Base-by-base conservation (phyloP, 768 basidiomycete species). In the Butyriboletus loyo region DNA sequence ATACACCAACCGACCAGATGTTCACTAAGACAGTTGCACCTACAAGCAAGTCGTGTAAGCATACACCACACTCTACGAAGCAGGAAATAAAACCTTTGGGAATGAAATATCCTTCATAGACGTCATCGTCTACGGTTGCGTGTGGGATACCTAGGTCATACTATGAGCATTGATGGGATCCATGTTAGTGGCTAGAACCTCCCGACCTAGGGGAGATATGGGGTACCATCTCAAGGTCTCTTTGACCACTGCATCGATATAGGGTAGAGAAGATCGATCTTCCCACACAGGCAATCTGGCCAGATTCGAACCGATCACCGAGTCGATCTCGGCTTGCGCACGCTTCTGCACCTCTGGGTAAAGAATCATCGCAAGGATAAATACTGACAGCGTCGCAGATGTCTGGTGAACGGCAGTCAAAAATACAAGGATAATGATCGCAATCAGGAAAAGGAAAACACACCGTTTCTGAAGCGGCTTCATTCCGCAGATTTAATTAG, bases 51-150 rank as follows among this genome's bases (percentile, higher is more conserved):
- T 4, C 7, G 30, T n/a, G 39, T 46, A 5, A 53, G 21, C 15
- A 28, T 15, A 36, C 22, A 17, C n/a, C n/a, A 5, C 7, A 28
- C 2, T 4, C 3, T 19, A 17, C 21, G 15, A 13, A 8, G 14
- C 24, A 46, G 17, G 14, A 15, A 22, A 15, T 4, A 14, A 22
- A 34, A 50, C 48, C 48, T 53, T 73, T 72, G 8, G 82, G 82
- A 42, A 84, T 84, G 11, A 75, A 59, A 49, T 78, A 77, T 7
- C 73, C 72, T 34, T 69, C 63, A 53, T 76, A 77, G 15, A 69
- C 50, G 38, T 75, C 76, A 43, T 75, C 72, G 36, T 71, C 53
- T 1, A 71, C 72, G 10, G 65, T 47, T 7, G 57, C 49, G 38
- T 70, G 70, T 7, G 66, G 61, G 14, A 69, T 41, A 17, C 59